Evolutionary conservation across 345 rosid species (phyloP).

Genomic region (Firmiana major): DNA sequence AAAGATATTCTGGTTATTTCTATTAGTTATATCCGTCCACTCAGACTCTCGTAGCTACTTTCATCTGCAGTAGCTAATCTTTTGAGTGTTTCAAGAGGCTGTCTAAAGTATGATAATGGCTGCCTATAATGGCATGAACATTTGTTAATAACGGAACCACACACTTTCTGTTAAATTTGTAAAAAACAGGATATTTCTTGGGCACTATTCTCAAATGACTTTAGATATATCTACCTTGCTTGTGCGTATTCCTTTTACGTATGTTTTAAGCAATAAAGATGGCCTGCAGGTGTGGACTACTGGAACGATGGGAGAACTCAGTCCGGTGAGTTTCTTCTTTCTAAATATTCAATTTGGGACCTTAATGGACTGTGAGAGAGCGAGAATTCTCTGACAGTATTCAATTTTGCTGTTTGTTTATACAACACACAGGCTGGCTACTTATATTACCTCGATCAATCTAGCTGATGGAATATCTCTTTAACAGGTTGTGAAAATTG

Average conservation of each 20-base stretch:
- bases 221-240: neutral
- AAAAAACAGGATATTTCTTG: neutral
- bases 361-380: neutral
- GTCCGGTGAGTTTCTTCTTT: constrained; percentile 45
- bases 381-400: neutral
- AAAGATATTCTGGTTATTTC: neutral
- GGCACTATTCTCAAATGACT: neutral
- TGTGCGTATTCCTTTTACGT: neutral
- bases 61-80: neutral
- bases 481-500: constrained; percentile 61
- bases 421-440: neutral
- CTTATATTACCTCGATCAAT: neutral
- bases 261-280: neutral
- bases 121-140: neutral
- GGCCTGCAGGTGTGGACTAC: constrained; percentile 76
- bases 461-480: neutral
- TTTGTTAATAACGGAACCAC: neutral
- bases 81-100: neutral
- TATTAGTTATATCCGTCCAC: neutral
- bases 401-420: neutral
- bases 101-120: neutral
- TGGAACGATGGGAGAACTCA: constrained; percentile 91
- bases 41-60: neutral
- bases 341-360: neutral
- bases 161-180: neutral